These are phyloP conservation scores for Mucor piriformis DNA, from an alignment of 371 early-diverging fungal species.

Conservation along the genomic window DNA sequence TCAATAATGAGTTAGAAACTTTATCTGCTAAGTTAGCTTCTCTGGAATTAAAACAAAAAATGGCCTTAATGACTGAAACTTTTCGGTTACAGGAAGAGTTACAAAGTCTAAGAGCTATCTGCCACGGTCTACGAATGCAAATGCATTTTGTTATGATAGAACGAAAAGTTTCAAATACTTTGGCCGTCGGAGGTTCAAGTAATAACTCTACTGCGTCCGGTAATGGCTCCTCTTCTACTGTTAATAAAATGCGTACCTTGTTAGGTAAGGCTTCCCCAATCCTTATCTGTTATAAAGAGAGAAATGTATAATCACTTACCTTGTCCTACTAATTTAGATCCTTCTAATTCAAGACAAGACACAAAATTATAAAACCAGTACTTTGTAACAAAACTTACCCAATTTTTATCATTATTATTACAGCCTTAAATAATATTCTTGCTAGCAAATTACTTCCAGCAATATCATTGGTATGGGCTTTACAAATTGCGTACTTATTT, in stretches of 20 bases:
- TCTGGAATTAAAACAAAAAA: conserved; percentile 69
- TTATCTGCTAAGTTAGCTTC: conserved; percentile 60
- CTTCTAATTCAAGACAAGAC: no score
- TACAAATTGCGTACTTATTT: no score
- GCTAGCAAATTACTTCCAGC: no score
- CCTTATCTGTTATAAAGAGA: no score
- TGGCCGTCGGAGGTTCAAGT: no score
- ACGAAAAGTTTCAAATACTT: conserved; percentile 24
- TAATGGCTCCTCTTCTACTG: conserved; percentile 4
- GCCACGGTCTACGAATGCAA: conserved; percentile 71
- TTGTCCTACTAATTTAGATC: no score
- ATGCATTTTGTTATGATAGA: conserved; percentile 70
- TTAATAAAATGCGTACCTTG: conserved; percentile 32
- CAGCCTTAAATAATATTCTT: no score
- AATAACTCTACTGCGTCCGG: not conserved
- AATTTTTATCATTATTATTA: no score
- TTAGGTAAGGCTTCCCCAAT: no score
- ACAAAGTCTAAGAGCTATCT: conserved; percentile 63
- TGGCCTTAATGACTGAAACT: conserved; percentile 72
- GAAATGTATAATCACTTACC: no score
- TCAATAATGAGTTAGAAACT: conserved; percentile 62
- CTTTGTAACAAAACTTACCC: no score
- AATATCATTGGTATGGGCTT: no score
- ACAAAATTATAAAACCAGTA: not conserved
- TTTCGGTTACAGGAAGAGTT: conserved; percentile 72